Conservation (phyloP, 805 yeast species). For the Millerago galiae region DNA sequence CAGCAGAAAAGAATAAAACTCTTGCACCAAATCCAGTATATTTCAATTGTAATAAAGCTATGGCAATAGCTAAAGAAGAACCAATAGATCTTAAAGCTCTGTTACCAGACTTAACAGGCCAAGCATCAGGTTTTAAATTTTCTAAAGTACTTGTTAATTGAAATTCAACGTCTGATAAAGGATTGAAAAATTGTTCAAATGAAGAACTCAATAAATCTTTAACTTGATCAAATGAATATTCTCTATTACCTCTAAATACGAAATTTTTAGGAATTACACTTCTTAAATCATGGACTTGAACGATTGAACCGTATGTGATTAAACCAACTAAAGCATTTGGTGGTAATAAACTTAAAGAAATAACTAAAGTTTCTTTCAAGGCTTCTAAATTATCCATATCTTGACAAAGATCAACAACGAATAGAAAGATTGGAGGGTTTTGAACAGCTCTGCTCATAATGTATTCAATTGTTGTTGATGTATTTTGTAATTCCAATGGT, state of each 20-base stretch:
- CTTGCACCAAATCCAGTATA: conserved; percentile 85
- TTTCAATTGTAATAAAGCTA: conserved; percentile 72
- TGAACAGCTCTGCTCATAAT: conserved; percentile 73
- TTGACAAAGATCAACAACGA: conserved; percentile 84
- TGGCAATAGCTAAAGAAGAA: conserved; percentile 81
- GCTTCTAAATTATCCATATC: conserved; percentile 83
- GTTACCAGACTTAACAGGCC: conserved; percentile 81
- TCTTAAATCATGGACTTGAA: conserved; percentile 80
- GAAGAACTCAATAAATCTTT: conserved; percentile 48
- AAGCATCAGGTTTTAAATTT: conserved; percentile 70
- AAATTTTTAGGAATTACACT: conserved; percentile 65
- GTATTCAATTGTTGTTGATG: conserved; percentile 78
- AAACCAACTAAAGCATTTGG: conserved; percentile 86
- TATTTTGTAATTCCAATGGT: conserved; percentile 71
- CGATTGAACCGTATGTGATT: conserved; percentile 84
- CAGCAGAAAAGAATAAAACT: conserved; percentile 85
- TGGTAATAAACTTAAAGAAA: conserved; percentile 74
- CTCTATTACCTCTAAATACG: conserved; percentile 86
- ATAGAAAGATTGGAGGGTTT: conserved; percentile 79
- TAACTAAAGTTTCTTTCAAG: conserved; percentile 71
- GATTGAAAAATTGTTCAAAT: conserved; percentile 61
- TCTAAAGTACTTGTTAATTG: conserved; percentile 76
- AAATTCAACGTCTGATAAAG: conserved; percentile 73
- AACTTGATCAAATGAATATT: conserved; percentile 50
- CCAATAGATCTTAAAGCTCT: conserved; percentile 93